These are phyloP conservation scores for Colletotrichum sp. DNA, from an alignment of 2,329 filamentous ascomycete species.

Conservation along the genomic window DNA sequence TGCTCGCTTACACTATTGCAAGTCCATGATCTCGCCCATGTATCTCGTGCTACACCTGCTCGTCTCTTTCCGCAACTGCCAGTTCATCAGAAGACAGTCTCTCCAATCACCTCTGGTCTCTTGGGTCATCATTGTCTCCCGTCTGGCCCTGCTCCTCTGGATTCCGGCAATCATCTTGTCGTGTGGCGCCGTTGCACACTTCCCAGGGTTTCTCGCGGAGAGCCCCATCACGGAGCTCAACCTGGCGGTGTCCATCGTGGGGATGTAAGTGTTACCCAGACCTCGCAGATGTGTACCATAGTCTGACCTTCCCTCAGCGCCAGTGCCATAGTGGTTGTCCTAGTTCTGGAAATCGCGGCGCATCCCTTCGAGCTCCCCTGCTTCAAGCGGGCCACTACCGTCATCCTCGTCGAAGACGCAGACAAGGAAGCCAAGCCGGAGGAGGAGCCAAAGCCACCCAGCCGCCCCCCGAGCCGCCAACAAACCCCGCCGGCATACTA, in stretches of 20 bases:
- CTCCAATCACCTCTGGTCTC: conserved; percentile 35
- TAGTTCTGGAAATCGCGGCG: conserved; percentile 24
- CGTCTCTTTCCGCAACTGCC: conserved; percentile 27
- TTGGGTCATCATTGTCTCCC: conserved; percentile 30
- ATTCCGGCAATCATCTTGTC: conserved; percentile 26
- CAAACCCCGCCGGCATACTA: conserved; percentile 15
- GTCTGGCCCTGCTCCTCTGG: conserved; percentile 33
- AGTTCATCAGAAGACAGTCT: conserved; percentile 25
- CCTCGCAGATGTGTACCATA: background rate
- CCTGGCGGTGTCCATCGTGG: conserved; percentile 29
- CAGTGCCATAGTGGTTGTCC: conserved; percentile 17
- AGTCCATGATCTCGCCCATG: conserved; percentile 33
- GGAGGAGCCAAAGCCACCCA: background rate
- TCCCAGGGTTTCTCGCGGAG: conserved; percentile 25
- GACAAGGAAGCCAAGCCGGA: conserved; percentile 20
- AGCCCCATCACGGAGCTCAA: conserved; percentile 21
- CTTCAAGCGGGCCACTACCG: conserved; percentile 10
- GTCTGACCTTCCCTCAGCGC: background rate
- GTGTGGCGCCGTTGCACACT: conserved; percentile 28
- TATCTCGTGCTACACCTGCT: conserved; percentile 35
- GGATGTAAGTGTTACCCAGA: conserved; percentile 22
- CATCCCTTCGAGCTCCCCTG: conserved; percentile 28
- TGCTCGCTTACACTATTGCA: background rate
- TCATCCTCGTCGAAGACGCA: conserved; percentile 5
- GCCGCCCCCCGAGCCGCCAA: background rate